Base-by-base conservation (phyloP, 2,329 filamentous ascomycete genomes). In the Diplodia corticola region DNA sequence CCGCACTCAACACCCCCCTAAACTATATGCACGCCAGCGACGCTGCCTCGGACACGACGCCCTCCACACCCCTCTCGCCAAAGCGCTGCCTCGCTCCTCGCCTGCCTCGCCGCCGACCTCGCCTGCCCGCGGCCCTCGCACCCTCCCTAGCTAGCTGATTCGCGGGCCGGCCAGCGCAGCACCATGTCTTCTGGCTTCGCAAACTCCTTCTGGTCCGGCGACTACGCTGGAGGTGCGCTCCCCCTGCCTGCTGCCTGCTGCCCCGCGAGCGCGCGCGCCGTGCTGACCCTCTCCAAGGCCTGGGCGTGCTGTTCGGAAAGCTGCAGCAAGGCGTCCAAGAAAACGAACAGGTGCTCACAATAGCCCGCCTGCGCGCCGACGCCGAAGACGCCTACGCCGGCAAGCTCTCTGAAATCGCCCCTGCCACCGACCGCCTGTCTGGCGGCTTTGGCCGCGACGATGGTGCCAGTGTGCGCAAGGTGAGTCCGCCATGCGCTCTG, bases 151-250 rank as follows among this genome's bases (percentile, higher is more conserved):
- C 57, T 12, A 49, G 57, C 57, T 61, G 40, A 49, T 61, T 49
- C 57, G 57, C 57, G 57, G 22, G 60, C 60, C 49, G 60, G 64
- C 54, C 64, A 60, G 64, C 64, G 51, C 64, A 63, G 33, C 59
- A 51, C 13, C 65, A 67, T 67, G 65, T 67, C 64, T 71, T 22
- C 75, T 35, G 76, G 91, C 74, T 98, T 99, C 81, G 89, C 93
- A 72, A 92, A 94, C 81, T 97, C 93, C 60, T 98, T 99, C 82
- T 99, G 95, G 95, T 97, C 95, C 69, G 88, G 88, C 77, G 95
- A 99, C 85, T 98, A 98, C 85, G 94, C 94, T 77, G 93, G 91
- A 84, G 93, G 91, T 91, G 82, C 78, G 85, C 75, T 67, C 59
- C 48, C 22, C 54, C 48, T 35, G 9, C 33, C 33, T 35, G 13